Evolutionary conservation across 2,329 filamentous ascomycete genomes (phyloP), one percentile per base, ranked within the genome.

Genomic region (Diaporthe destruens): DNA sequence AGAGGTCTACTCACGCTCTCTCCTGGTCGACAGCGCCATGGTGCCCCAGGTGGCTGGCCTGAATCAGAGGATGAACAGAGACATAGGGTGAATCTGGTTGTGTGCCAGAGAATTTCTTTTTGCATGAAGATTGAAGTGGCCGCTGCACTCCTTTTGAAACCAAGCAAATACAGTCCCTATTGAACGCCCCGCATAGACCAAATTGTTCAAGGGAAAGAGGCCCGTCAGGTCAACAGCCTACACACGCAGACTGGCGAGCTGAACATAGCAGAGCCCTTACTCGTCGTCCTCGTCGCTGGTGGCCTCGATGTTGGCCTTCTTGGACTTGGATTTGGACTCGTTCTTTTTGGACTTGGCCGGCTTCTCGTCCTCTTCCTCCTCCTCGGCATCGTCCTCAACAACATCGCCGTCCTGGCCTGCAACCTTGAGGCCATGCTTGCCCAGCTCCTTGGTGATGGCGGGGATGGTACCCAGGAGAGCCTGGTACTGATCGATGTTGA

Each of bases 401-500:
- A 75, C 74, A 25, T 76, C 73, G 9, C 81, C 82, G n/a, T 5
- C 29, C 29, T 29, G 29, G 29, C 86, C 77, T 1, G 80, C 77
- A 14, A 75, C 29, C 44, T 67, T 56, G 61, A 86, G 81, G 36
- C 89, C 89, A 69, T 86, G 80, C 6, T 84, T 81, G 67, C 83
- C 82, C 23, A 93, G 84, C 47, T 85, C 82, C 32, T 85, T 84
- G 77, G 91, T 92, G 80, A 93, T 87, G 25, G 84, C 82, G 2
- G 91, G 90, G 6, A 91, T 84, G 8, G 84, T 84, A 72, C 86
- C 85, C 68, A 92, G 76, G 12, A 93, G 80, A 2, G 84, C 83
- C 69, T 85, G 84, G 80, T 91, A 92, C 80, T 93, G 91, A 12
- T 92, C 89, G 11, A 91, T 77, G 0, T 85, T 85, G n/a, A 93